Evolutionary conservation across 805 yeast species (phyloP).

Genomic region (Wickerhamia fluorescens): DNA sequence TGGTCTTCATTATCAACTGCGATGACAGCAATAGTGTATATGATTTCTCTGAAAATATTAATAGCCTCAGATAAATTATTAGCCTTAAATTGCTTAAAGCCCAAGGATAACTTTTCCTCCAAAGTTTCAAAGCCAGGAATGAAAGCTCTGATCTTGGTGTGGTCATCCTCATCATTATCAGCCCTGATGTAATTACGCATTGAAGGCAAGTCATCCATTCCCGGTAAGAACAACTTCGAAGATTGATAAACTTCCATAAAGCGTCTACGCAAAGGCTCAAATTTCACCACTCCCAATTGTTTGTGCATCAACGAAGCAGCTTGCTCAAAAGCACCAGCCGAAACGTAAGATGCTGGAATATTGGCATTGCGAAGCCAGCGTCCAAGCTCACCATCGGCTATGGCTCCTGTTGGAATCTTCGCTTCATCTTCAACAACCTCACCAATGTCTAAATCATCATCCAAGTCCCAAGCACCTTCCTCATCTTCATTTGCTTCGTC

Average conservation of each 20-base stretch:
- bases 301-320: conserved; percentile 90
- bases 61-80: conserved; percentile 82
- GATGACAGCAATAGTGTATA: conserved; percentile 66
- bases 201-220: conserved; percentile 68
- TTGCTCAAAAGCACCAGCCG: conserved; percentile 93
- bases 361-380: conserved; percentile 85
- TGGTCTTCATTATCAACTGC: conserved; percentile 71
- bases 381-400: conserved; percentile 57
- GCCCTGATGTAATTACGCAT: conserved; percentile 62
- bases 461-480: conserved; percentile 78
- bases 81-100: conserved; percentile 75
- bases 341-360: conserved; percentile 86
- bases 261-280: conserved; percentile 79
- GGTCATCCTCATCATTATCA: conserved; percentile 51
- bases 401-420: conserved; percentile 16
- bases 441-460: conserved; percentile 65
- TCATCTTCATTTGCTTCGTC: conserved; percentile 47
- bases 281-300: conserved; percentile 79
- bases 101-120: conserved; percentile 56
- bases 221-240: conserved; percentile 67
- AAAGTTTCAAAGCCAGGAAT: conserved; percentile 70
- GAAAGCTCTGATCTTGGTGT: conserved; percentile 45
- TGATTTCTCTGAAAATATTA: conserved; percentile 65
- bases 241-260: conserved; percentile 82
- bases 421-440: conserved; percentile 16